phyloP scores from a whole-genome alignment of 306 rosid genomes.

The Lablab purpureus region DNA sequence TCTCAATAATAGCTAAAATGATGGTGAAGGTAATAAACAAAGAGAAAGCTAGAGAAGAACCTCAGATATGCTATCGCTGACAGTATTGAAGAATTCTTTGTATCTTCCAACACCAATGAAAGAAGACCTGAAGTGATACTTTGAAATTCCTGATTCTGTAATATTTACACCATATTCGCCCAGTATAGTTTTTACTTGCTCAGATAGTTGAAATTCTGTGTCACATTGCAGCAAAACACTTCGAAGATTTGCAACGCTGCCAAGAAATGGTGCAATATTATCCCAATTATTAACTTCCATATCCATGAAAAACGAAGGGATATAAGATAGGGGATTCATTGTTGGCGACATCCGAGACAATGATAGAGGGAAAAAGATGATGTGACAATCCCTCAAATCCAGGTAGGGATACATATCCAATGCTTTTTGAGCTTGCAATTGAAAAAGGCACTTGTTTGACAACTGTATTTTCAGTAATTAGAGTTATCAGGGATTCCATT shows the following conservation, averaged over 20 bases:
- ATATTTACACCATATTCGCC: background rate
- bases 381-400: constrained; percentile 45
- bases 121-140: background rate
- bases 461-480: constrained; percentile 48
- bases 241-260: background rate
- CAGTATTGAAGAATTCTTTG: background rate
- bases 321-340: background rate
- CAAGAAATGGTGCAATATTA: background rate
- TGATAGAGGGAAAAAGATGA: constrained; percentile 37
- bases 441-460: constrained; percentile 41
- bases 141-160: background rate
- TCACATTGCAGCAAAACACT: background rate
- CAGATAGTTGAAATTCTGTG: background rate
- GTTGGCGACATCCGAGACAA: constrained; percentile 49
- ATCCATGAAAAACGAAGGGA: background rate
- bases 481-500: constrained; percentile 17
- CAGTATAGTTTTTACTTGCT: background rate
- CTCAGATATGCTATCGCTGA: background rate
- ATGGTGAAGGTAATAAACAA: background rate
- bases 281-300: background rate
- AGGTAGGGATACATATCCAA: constrained; percentile 40
- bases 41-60: background rate
- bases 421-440: constrained; percentile 21
- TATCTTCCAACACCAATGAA: constrained; percentile 1
- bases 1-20: background rate